A percentile compares a stretch with the other conserved stretches of the same genome.
Conservation (phyloP, 176 grass and related monocot species). For the Stipa capillata region DNA sequence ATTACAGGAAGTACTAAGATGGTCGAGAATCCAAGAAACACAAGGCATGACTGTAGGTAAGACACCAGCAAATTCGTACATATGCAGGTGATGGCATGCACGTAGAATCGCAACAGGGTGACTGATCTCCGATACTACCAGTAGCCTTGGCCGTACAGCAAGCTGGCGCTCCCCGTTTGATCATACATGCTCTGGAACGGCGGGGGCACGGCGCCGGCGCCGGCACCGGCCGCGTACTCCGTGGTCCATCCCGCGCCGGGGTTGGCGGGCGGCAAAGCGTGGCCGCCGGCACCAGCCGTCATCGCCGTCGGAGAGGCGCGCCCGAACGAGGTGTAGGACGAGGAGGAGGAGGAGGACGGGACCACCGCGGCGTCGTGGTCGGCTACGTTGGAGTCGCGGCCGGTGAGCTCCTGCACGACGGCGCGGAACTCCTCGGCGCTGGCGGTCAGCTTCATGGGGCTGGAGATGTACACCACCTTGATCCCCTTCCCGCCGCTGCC, state of each 20-base stretch:
- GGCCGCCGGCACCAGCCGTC: not conserved
- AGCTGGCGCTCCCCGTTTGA: not conserved
- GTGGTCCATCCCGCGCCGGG: not conserved
- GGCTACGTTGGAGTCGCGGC: slow-evolving; percentile 59
- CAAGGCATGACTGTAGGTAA: not conserved
- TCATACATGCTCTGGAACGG: slow-evolving; percentile 33
- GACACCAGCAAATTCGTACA: not conserved
- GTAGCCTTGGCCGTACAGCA: slow-evolving; percentile 29
- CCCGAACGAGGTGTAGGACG: not conserved
- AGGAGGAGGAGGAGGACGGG: not conserved
- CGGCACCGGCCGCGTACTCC: not conserved
- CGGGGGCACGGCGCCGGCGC: not conserved
- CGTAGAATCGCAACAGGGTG: not conserved
- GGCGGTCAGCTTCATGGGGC: slow-evolving; percentile 63
- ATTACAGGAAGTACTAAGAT: not conserved
- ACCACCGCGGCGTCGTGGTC: slow-evolving; percentile 23
- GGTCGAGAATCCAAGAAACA: not conserved
- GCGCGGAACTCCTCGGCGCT: slow-evolving; percentile 75
- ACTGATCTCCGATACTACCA: slow-evolving; percentile 12
- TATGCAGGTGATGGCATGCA: not conserved
- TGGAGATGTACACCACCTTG: slow-evolving; percentile 86
- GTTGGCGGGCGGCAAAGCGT: not conserved
- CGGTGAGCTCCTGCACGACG: slow-evolving; percentile 72
- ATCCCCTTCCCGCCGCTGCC: slow-evolving; percentile 20
- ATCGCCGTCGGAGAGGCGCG: not conserved